Conservation (phyloP, 2,329 filamentous ascomycete genomes). For the Xenoacremonium recifei region DNA sequence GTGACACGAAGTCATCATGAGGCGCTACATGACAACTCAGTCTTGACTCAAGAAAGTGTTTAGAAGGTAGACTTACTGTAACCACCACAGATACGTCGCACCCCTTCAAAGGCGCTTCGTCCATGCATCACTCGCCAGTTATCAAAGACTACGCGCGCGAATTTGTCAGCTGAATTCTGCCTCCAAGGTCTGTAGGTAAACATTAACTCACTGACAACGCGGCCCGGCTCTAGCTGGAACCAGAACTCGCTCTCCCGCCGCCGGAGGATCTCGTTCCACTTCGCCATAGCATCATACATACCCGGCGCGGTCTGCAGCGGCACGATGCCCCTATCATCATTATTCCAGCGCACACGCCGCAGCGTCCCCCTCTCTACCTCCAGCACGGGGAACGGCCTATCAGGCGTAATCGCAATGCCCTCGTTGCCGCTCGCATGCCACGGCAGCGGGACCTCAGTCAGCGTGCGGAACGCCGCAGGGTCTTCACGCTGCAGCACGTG, state of each 20-base stretch:
- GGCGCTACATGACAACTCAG: slow-evolving; percentile 55
- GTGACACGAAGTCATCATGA: slow-evolving; percentile 76
- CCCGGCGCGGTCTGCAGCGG: slow-evolving; percentile 32
- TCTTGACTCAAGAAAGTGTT: too few species aligned
- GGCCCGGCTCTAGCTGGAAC: slow-evolving; percentile 79
- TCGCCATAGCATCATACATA: slow-evolving; percentile 81
- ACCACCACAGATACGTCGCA: slow-evolving; percentile 83
- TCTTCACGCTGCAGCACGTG: slow-evolving; percentile 54
- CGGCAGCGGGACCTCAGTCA: slow-evolving; percentile 60
- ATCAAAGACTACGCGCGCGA: slow-evolving; percentile 68
- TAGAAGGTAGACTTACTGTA: slow-evolving; percentile 70
- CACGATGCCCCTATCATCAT: slow-evolving; percentile 76
- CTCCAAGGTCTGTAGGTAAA: too few species aligned
- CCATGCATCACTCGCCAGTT: slow-evolving; percentile 96
- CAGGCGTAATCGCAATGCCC: slow-evolving; percentile 76
- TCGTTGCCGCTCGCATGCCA: slow-evolving; percentile 90
- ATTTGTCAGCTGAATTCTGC: slow-evolving; percentile 3
- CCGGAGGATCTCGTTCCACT: slow-evolving; percentile 70
- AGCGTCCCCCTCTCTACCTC: slow-evolving; percentile 48
- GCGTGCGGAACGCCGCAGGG: slow-evolving; percentile 52
- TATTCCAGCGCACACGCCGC: slow-evolving; percentile 84
- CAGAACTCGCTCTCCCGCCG: slow-evolving; percentile 68
- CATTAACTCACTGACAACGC: slow-evolving; percentile 67
- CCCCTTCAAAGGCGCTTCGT: slow-evolving; percentile 76
- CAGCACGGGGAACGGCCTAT: slow-evolving; percentile 69